Conservation (phyloP, 371 early-diverging fungal genomes). For the Mucor indicus region DNA sequence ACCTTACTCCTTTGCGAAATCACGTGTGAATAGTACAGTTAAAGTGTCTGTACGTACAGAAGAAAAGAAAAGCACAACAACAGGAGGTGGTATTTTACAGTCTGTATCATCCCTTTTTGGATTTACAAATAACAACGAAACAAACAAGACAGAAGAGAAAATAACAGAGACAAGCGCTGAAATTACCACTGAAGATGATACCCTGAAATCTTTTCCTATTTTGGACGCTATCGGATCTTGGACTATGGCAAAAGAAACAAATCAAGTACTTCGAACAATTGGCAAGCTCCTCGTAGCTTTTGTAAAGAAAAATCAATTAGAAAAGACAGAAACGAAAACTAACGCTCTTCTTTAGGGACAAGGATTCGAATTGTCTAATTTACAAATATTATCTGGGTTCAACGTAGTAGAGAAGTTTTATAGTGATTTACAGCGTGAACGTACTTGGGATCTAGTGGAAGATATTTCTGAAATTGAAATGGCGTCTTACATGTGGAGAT, state of each 20-base stretch:
- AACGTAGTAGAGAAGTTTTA: constrained; percentile 61
- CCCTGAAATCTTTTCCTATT: constrained; percentile 22
- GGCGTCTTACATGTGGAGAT: constrained; percentile 54
- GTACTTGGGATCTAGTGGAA: constrained; percentile 28
- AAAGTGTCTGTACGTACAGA: background rate
- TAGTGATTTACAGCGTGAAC: constrained; percentile 29
- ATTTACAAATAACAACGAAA: background rate
- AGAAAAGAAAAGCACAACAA: background rate
- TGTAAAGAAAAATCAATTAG: too few relatives aligned
- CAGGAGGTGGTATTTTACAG: constrained; percentile 1
- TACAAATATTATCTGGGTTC: constrained; percentile 68
- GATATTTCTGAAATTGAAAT: constrained; percentile 49
- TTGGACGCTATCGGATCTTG: constrained; percentile 43
- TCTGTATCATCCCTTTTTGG: constrained; percentile 13
- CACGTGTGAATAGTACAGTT: constrained; percentile 10
- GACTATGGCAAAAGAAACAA: constrained; percentile 59
- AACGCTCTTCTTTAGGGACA: constrained; percentile 47
- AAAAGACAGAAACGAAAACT: constrained; percentile 16
- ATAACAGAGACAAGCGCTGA: constrained; percentile 10
- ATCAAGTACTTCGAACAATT: constrained; percentile 64
- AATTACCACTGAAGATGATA: constrained; percentile 22
- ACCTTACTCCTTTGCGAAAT: constrained; percentile 13
- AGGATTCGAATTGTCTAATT: constrained; percentile 69
- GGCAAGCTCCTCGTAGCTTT: constrained; percentile 64
- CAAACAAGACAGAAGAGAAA: background rate